Conservation (phyloP, 148 eudicot species). For the Chenopodium album region DNA sequence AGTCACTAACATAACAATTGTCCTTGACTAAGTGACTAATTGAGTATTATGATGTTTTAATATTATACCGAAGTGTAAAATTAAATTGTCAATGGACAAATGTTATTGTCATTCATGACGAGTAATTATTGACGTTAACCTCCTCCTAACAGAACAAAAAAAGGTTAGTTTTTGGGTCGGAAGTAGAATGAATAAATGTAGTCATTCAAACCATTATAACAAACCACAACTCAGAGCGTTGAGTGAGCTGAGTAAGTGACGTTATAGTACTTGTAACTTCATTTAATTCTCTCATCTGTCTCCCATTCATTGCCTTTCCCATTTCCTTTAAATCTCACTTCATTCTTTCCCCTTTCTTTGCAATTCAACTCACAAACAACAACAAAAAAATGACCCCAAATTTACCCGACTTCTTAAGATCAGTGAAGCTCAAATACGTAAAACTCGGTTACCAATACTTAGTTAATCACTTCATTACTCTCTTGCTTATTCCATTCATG, state of each 20-base stretch:
- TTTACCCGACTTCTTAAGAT: not conserved
- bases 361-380: not conserved
- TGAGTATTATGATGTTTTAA: too few species aligned
- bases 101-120: too few species aligned
- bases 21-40: too few species aligned
- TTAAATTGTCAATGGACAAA: too few species aligned
- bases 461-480: constrained; percentile 17
- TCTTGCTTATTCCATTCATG: constrained; percentile 10
- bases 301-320: constrained; percentile 20
- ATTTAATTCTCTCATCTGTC: constrained; percentile 23
- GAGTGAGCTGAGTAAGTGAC: not conserved
- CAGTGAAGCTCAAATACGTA: constrained; percentile 12
- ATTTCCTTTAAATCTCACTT: constrained; percentile 11
- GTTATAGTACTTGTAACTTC: constrained; percentile 3
- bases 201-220: not conserved
- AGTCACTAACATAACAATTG: too few species aligned
- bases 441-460: constrained; percentile 22
- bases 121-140: too few species aligned
- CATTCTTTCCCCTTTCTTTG: too few species aligned
- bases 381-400: not conserved
- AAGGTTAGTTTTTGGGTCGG: not conserved
- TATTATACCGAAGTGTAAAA: too few species aligned
- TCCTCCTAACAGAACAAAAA: not conserved
- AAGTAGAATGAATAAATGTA: not conserved
- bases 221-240: constrained; percentile 9